Conservation (phyloP, 352 stramenopile species). For the Phytophthora sp. region DNA sequence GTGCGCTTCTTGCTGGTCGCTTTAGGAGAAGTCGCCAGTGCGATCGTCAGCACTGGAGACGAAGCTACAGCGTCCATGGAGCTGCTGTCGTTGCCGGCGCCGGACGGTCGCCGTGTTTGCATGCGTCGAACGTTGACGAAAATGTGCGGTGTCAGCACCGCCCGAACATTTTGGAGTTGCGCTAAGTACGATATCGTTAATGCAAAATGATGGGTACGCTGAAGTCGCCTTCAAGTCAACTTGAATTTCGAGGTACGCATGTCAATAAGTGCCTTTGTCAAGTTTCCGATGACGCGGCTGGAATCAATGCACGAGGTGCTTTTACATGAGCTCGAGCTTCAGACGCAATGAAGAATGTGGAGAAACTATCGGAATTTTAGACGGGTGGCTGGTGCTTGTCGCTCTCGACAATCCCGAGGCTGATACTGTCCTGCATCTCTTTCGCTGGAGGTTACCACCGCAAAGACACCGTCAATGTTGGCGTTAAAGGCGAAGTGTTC, state of each 20-base stretch:
- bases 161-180: slow-evolving; percentile 4
- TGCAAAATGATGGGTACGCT: slow-evolving; percentile 2
- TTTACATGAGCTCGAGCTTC: not conserved
- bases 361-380: not conserved
- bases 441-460: slow-evolving; percentile 31
- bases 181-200: slow-evolving; percentile 36
- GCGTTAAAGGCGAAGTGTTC: too few species aligned
- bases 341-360: not conserved
- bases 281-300: not conserved
- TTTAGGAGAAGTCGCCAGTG: not conserved
- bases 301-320: slow-evolving; percentile 1
- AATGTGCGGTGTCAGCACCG: slow-evolving; percentile 17
- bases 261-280: slow-evolving; percentile 30
- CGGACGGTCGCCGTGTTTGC: slow-evolving; percentile 25
- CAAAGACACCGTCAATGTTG: slow-evolving; percentile 10
- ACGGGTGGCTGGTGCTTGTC: not conserved
- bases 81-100: not conserved
- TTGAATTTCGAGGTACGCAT: slow-evolving; percentile 7
- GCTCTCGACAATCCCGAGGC: slow-evolving; percentile 40
- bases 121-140: slow-evolving; percentile 20
- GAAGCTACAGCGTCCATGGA: slow-evolving; percentile 12
- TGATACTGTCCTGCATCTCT: slow-evolving; percentile 49
- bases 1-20: slow-evolving; percentile 35
- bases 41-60: slow-evolving; percentile 1
- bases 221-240: not conserved